phyloP scores from a whole-genome alignment of 1,139 yeast species.

The Candida sanyaensis region DNA sequence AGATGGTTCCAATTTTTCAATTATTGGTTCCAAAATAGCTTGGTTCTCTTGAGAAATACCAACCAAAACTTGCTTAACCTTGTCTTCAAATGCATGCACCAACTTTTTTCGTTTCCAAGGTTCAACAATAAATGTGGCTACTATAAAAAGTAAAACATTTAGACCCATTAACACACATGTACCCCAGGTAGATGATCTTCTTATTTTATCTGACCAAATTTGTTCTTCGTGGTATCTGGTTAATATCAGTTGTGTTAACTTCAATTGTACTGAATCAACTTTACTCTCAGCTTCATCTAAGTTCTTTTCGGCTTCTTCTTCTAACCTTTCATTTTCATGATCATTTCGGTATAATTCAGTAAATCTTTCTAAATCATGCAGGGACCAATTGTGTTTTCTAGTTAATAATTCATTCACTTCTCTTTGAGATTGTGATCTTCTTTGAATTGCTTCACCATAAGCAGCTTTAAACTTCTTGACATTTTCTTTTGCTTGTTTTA shows the following conservation, averaged over 20 bases:
- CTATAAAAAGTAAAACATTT: conserved; percentile 72
- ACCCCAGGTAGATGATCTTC: conserved; percentile 96
- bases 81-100: conserved; percentile 81
- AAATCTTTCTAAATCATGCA: conserved; percentile 78
- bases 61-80: conserved; percentile 60
- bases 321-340: conserved; percentile 70
- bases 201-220: conserved; percentile 95
- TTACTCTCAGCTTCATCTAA: conserved; percentile 59
- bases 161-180: conserved; percentile 89
- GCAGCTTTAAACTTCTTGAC: conserved; percentile 52
- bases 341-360: conserved; percentile 81
- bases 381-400: conserved; percentile 79
- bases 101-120: conserved; percentile 89
- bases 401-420: conserved; percentile 88
- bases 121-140: conserved; percentile 86
- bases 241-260: conserved; percentile 73
- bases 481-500: conserved; percentile 49
- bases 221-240: conserved; percentile 96
- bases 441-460: conserved; percentile 65
- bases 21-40: conserved; percentile 13
- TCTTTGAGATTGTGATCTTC: conserved; percentile 72
- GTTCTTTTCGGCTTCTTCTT: conserved; percentile 49
- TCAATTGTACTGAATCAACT: conserved; percentile 72
- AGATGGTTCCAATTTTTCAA: conserved; percentile 13
- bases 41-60: conserved; percentile 22